phyloP scores from a whole-genome alignment of 2,329 filamentous ascomycete species.

The Fusarium fracticaudum region DNA sequence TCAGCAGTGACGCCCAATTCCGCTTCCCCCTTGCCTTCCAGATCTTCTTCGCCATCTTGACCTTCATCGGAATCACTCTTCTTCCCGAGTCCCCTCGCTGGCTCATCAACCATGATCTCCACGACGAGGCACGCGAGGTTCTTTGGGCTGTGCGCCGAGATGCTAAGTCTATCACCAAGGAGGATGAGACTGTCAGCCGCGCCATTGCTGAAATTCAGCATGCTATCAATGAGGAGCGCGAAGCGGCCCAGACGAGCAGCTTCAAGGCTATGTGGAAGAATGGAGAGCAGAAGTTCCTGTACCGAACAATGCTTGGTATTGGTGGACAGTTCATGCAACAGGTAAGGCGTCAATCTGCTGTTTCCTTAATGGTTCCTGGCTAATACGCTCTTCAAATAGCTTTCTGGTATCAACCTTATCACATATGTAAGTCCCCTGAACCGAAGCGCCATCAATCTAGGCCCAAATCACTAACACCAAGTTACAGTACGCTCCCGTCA shows the following conservation, averaged over 20 bases:
- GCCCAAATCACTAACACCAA: background rate
- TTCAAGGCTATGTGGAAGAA: conserved; percentile 53
- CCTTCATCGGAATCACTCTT: conserved; percentile 46
- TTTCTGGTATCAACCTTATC: conserved; percentile 49
- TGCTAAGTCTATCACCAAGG: conserved; percentile 38
- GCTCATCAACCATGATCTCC: conserved; percentile 51
- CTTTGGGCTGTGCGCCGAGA: conserved; percentile 45
- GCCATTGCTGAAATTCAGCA: conserved; percentile 51
- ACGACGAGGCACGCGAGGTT: conserved; percentile 54
- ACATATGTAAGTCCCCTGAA: conserved; percentile 37
- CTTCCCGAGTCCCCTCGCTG: conserved; percentile 57
- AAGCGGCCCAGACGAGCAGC: conserved; percentile 46
- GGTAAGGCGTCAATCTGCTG: background rate
- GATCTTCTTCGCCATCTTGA: conserved; percentile 52
- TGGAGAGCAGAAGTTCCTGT: conserved; percentile 53
- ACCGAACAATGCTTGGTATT: conserved; percentile 52
- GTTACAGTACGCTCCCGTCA: conserved; percentile 50
- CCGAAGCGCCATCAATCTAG: background rate
- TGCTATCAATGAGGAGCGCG: conserved; percentile 52
- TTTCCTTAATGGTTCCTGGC: rapidly evolving
- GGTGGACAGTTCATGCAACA: conserved; percentile 58
- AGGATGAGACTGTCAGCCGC: conserved; percentile 40
- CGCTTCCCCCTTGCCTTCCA: conserved; percentile 58
- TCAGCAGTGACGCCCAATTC: conserved; percentile 51
- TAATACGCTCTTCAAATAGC: background rate